phyloP scores from a whole-genome alignment of 371 early-diverging fungal genomes.

The Thermomucor indicae-seudaticae region DNA sequence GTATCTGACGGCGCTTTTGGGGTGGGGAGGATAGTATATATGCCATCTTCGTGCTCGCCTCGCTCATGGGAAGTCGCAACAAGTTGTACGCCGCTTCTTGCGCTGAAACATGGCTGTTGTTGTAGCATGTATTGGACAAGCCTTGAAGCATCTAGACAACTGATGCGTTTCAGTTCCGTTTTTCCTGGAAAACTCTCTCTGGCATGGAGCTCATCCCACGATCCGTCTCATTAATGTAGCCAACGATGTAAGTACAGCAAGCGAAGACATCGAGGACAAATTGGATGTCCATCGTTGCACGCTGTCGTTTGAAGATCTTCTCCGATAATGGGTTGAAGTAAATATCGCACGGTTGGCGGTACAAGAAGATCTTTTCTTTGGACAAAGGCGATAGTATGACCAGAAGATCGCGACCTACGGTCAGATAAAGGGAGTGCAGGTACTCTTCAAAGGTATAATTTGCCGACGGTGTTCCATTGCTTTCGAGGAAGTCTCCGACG shows the following conservation, averaged over 20 bases:
- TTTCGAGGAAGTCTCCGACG: too few species aligned
- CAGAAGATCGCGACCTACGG: neutral
- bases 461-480: neutral
- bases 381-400: neutral
- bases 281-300: neutral
- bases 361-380: slow-evolving; percentile 1
- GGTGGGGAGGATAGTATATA: neutral
- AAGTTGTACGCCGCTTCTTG: slow-evolving; percentile 1
- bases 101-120: neutral
- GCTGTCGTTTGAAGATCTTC: neutral
- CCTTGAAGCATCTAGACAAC: neutral
- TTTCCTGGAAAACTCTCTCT: neutral
- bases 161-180: neutral
- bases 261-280: neutral
- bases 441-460: neutral
- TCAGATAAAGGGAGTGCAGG: neutral
- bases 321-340: neutral
- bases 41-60: neutral
- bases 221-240: neutral
- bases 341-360: neutral
- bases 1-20: neutral
- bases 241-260: neutral
- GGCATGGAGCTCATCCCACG: neutral
- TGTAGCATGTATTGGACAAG: neutral
- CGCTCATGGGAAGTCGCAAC: neutral